Percentiles rank a stretch among this genome's conserved stretches.
These are phyloP conservation scores for Ceratocystis huliohia DNA, from an alignment of 2,329 filamentous ascomycete genomes.

Conservation along the genomic window DNA sequence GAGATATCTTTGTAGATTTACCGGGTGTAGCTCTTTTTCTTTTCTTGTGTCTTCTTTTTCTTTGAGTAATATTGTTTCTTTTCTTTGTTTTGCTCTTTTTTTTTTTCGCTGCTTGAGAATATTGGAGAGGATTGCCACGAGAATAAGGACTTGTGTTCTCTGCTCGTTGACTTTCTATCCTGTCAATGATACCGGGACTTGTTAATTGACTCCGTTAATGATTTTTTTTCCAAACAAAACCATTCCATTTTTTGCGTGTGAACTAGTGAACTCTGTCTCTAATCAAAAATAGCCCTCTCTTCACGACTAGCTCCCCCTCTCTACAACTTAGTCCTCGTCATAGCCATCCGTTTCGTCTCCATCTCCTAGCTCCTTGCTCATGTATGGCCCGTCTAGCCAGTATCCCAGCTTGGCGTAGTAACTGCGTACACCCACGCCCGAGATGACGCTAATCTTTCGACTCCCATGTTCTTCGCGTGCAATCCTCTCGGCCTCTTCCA, in stretches of 20 bases:
- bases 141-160: background rate
- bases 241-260: background rate
- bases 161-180: conserved; percentile 4
- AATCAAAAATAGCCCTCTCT: conserved; percentile 19
- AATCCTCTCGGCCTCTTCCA: conserved; percentile 96
- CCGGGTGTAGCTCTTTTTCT: conserved; percentile 5
- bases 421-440: conserved; percentile 88
- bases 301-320: background rate
- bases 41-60: conserved; percentile 9
- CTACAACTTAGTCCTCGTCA: conserved; percentile 8
- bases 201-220: conserved; percentile 7
- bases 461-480: conserved; percentile 89
- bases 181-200: conserved; percentile 9
- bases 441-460: conserved; percentile 90
- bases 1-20: conserved; percentile 3
- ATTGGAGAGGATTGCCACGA: background rate
- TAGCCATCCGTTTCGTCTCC: conserved; percentile 13
- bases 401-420: conserved; percentile 93
- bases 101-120: conserved; percentile 2
- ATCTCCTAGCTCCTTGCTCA: conserved; percentile 37
- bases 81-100: conserved; percentile 5
- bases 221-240: background rate
- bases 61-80: conserved; percentile 15
- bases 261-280: background rate
- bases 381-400: conserved; percentile 82